These are phyloP conservation scores for Russula dissimulans DNA, from an alignment of 768 basidiomycete genomes.

Conservation along the genomic window DNA sequence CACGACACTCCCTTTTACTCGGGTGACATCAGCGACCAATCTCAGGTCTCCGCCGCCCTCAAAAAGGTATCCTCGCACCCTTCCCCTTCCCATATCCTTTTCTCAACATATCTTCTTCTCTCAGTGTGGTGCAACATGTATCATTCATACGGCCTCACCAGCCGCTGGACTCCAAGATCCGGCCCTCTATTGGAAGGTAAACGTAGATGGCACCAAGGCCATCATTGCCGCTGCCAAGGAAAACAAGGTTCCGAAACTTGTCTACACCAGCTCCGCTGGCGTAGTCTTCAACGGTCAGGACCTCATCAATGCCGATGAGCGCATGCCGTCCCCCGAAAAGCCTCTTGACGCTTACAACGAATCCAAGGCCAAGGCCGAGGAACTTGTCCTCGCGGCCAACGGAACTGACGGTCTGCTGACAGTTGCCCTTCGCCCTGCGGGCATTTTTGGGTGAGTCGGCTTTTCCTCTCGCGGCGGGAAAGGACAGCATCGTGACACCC, in stretches of 20 bases:
- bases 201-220: slow-evolving; percentile 83
- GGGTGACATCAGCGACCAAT: slow-evolving; percentile 78
- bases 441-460: slow-evolving; percentile 80
- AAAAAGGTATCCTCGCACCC: slow-evolving; percentile 45
- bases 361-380: slow-evolving; percentile 86
- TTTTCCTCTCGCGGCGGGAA: not conserved
- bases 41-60: slow-evolving; percentile 62
- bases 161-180: slow-evolving; percentile 58
- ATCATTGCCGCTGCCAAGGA: slow-evolving; percentile 75
- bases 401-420: slow-evolving; percentile 77
- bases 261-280: slow-evolving; percentile 91
- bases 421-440: slow-evolving; percentile 83
- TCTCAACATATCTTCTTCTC: not conserved
- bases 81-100: not conserved
- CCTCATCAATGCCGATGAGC: slow-evolving; percentile 82
- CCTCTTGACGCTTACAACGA: slow-evolving; percentile 89
- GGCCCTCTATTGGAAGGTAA: slow-evolving; percentile 82
- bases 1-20: slow-evolving; percentile 82
- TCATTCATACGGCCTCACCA: slow-evolving; percentile 92
- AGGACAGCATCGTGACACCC: not conserved
- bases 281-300: slow-evolving; percentile 80
- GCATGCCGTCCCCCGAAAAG: slow-evolving; percentile 60
- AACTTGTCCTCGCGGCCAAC: slow-evolving; percentile 76
- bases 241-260: slow-evolving; percentile 70
- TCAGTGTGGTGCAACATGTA: slow-evolving; percentile 75